Base-by-base conservation (phyloP, 257 asterid species). In the Nicotiana otophora region DNA sequence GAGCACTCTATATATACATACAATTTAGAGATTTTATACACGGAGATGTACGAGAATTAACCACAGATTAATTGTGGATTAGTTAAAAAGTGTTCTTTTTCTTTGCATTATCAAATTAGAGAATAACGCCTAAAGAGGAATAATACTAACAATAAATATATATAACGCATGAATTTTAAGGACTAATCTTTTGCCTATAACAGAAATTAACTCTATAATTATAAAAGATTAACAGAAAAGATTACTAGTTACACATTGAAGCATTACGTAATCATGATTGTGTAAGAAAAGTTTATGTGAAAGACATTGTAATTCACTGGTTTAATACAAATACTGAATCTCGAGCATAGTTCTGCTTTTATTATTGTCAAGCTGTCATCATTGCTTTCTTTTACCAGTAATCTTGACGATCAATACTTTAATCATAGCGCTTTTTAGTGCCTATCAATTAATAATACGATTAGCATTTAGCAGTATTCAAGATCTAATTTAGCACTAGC, bases 301-400 rank as follows among this genome's bases (percentile, higher is more conserved):
- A 30, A 66, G 17, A 15, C n/a, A 19, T 31, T 31, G 12, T 30
- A 15, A 15, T 66, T 33, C 19, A 33, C 19, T 67, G 0, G 28
- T 34, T 34, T 7, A 8, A 26, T 17, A 33, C n/a, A 33, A 67
- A 17, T 0, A 33, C 28, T 67, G 70, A 28, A 5, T 30, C 7
- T 34, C 5, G 20, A 46, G 5, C 78, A 72, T 42, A 72, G 34
- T 20, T 72, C 7, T 46, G 78, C 36, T 46, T 72, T 46, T 42
- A 46, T 72, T 23, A 42, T 42, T 42, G 33, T 72, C 78, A 46
- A 46, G 12, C 8, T 19, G 46, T 42, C 77, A 75, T 82, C 63
- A 75, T 75, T 82, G 54, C 33, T 55, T 75, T 62, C 77, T 82
- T 62, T 76, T 82, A 75, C 81, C 7, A 57, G 55, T 78, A 78